These are phyloP conservation scores for Pseudonectria foliicola DNA, from an alignment of 2,329 filamentous ascomycete species.

Conservation along the genomic window DNA sequence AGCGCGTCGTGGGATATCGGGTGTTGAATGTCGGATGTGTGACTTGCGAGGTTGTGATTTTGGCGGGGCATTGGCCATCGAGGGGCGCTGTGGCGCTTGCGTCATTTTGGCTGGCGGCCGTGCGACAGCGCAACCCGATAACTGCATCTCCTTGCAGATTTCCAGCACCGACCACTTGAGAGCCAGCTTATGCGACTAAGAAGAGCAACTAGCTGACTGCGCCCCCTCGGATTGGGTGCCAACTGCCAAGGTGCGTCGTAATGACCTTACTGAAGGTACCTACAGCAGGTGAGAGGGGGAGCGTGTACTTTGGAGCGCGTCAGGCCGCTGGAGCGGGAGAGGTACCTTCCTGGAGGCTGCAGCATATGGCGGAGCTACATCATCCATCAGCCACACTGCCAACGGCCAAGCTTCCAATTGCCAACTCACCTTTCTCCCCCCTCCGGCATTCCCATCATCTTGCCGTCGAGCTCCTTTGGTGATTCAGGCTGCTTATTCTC, in stretches of 20 bases:
- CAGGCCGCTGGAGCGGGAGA: too few relatives aligned
- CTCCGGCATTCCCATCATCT: neutral
- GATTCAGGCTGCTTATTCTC: constrained; percentile 1
- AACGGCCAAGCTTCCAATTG: too few relatives aligned
- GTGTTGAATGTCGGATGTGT: constrained; percentile 3
- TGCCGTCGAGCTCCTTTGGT: constrained; percentile 1
- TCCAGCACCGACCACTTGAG: neutral
- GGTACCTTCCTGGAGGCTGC: constrained; percentile 12
- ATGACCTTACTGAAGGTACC: too few relatives aligned
- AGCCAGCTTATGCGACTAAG: constrained; percentile 7
- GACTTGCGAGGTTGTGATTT: constrained; percentile 11
- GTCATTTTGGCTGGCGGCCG: constrained; percentile 18
- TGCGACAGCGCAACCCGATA: constrained; percentile 5
- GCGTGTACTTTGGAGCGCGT: too few relatives aligned
- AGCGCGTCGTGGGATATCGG: constrained; percentile 10
- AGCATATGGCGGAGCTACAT: constrained; percentile 16
- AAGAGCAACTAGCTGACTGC: constrained; percentile 2
- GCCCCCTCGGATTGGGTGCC: neutral
- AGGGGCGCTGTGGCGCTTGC: constrained; percentile 18
- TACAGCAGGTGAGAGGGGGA: too few relatives aligned
- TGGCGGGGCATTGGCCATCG: constrained; percentile 18
- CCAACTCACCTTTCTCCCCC: constrained; percentile 10
- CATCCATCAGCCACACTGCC: constrained; percentile 19
- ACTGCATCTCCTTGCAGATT: constrained; percentile 5
- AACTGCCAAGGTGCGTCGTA: too few relatives aligned